Evolutionary conservation across 495 filamentous ascomycete genomes (phyloP).

Genomic region (Penicillium cataractarum): DNA sequence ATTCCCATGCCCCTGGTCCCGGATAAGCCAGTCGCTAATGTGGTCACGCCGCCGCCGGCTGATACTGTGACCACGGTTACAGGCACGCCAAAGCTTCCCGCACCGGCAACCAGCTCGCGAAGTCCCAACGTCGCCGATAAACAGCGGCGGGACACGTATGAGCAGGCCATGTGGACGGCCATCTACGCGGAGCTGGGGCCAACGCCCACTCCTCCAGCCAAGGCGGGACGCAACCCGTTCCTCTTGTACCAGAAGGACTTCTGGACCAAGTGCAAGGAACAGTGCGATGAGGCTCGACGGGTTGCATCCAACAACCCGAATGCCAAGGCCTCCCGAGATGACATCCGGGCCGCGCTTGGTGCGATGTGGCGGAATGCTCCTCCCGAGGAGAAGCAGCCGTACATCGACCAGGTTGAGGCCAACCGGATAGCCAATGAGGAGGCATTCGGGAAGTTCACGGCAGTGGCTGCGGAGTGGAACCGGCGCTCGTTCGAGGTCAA

Average conservation of each 20-base stretch:
- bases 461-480: constrained; percentile 70
- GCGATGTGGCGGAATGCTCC: constrained; percentile 84
- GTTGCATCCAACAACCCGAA: constrained; percentile 66
- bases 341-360: constrained; percentile 79
- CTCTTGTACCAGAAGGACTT: constrained; percentile 72
- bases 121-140: constrained; percentile 46
- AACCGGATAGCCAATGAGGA: constrained; percentile 66
- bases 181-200: constrained; percentile 72
- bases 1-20: constrained; percentile 76
- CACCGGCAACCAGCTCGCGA: constrained; percentile 20
- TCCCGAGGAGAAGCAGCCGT: constrained; percentile 71
- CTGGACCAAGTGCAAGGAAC: constrained; percentile 72
- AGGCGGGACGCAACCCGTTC: constrained; percentile 72
- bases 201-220: constrained; percentile 68
- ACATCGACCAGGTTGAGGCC: constrained; percentile 68
- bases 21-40: constrained; percentile 52
- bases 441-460: constrained; percentile 59
- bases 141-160: constrained; percentile 66
- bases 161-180: constrained; percentile 69
- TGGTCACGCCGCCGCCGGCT: constrained; percentile 21
- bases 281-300: constrained; percentile 69
- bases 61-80: neutral
- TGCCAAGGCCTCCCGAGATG: constrained; percentile 67
- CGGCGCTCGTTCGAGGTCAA: constrained; percentile 60
- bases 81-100: constrained; percentile 7